Evolutionary conservation across 257 asterid genomes (phyloP).

Genomic region (Solanum peruvianum): DNA sequence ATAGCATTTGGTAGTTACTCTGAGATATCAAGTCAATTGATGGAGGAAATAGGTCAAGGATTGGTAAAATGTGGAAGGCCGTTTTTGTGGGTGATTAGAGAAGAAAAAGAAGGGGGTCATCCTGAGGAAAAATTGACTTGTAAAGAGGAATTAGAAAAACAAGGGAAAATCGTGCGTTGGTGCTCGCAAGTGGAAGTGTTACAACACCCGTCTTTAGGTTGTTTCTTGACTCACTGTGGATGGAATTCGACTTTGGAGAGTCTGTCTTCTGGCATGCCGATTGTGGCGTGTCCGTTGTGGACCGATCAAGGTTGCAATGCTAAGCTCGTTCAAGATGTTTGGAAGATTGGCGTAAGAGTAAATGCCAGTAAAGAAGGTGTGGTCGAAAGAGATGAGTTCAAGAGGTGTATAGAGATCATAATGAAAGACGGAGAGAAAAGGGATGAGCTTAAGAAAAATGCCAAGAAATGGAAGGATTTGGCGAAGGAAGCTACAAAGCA

Average conservation of each 20-base stretch:
- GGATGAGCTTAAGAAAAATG: conserved; percentile 15
- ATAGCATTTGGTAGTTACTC: conserved; percentile 9
- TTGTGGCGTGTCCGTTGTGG: conserved; percentile 38
- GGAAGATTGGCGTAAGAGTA: conserved; percentile 36
- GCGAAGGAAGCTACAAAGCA: conserved; percentile 25
- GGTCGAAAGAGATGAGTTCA: conserved; percentile 18
- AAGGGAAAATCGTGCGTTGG: conserved; percentile 14
- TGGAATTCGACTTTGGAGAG: conserved; percentile 48
- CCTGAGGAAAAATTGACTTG: background rate
- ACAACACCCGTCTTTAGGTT: conserved; percentile 12
- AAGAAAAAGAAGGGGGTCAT: background rate
- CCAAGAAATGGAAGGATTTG: conserved; percentile 27
- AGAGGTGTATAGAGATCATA: conserved; percentile 18
- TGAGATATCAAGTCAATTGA: background rate
- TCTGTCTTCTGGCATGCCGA: conserved; percentile 23
- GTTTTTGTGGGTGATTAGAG: conserved; percentile 20
- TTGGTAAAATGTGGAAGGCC: conserved; percentile 5
- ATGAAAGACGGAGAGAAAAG: conserved; percentile 18
- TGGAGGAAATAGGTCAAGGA: conserved; percentile 13
- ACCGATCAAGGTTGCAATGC: conserved; percentile 39
- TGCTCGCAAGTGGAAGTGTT: conserved; percentile 19
- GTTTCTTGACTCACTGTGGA: conserved; percentile 28
- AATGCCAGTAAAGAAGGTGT: background rate
- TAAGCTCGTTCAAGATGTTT: conserved; percentile 35
- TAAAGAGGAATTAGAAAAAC: conserved; percentile 5